A percentile compares a stretch with the other conserved stretches of the same genome.
Conservation (phyloP, 2,329 filamentous ascomycete genomes). For the Phialophora expanda region DNA sequence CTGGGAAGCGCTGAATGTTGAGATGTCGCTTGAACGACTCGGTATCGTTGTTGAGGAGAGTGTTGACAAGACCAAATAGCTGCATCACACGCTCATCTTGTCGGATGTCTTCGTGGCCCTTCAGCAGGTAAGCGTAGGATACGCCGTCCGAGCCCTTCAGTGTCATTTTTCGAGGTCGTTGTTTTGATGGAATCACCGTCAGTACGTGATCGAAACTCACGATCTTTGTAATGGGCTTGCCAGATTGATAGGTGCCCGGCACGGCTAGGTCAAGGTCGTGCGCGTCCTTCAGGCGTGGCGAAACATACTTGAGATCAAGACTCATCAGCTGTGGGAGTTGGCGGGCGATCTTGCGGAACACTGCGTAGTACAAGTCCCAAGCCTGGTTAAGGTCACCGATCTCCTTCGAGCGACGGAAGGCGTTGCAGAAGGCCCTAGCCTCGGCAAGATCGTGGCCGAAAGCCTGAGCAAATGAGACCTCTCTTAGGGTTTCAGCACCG, state of each 20-base stretch:
- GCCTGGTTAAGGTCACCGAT: constrained; percentile 95
- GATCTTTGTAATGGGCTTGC: constrained; percentile 80
- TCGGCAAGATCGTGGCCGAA: constrained; percentile 95
- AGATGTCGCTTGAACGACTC: constrained; percentile 97
- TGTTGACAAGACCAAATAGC: constrained; percentile 96
- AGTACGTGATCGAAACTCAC: constrained; percentile 88
- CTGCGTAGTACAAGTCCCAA: constrained; percentile 99
- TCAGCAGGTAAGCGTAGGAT: constrained; percentile 86
- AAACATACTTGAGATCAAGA: constrained; percentile 94
- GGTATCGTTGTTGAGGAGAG: constrained; percentile 86
- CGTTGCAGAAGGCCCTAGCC: constrained; percentile 92
- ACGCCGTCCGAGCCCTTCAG: constrained; percentile 87
- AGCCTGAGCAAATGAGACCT: constrained; percentile 96
- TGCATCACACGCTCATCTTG: constrained; percentile 99
- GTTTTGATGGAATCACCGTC: constrained; percentile 94
- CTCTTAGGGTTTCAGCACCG: constrained; percentile 88
- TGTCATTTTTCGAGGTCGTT: constrained; percentile 87
- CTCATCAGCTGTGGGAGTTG: constrained; percentile 92
- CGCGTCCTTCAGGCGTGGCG: constrained; percentile 85
- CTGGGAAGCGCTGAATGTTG: constrained; percentile 92
- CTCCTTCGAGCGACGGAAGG: constrained; percentile 86
- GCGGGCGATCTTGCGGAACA: constrained; percentile 92
- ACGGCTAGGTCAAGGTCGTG: constrained; percentile 88
- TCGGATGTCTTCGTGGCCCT: constrained; percentile 99
- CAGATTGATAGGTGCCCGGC: constrained; percentile 90